Evolutionary conservation across 2,329 filamentous ascomycete species (phyloP), one percentile per base, ranked within the genome.

Genomic region (Apiospora pterosperma): DNA sequence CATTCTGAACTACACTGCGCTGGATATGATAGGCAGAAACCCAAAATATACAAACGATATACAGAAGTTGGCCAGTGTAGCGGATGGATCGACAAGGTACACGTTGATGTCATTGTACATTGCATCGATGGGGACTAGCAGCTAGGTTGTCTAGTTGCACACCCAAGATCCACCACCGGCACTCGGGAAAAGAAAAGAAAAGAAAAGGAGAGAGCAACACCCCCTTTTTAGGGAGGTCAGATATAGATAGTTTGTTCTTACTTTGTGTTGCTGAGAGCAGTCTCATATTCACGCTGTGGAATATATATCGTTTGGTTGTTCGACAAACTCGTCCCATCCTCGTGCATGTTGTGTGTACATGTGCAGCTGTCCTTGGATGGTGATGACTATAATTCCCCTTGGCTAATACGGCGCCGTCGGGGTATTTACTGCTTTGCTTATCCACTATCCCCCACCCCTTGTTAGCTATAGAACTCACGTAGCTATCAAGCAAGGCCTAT

Each of bases 1-100:
- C 48, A 55, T 55, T 55, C 25, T 34, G 48, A 34, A 52, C 48
- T 41, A 39, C 28, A 61, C 59, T 31, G 59, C 34, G 59, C 59
- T 41, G 59, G 59, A 61, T 61, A 61, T 61, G 59, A 41, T 28
- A 61, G 39, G 59, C 59, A 41, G 23, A 41, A 36, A 19, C 59
- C 28, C 36, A 39, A 28, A 36, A 61, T 61, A 39, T 41, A 41
- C 48, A 19, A 25, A 55, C 34, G 28, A 28, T 55, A 55, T 55
- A 55, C 25, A 19, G 10, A 12, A 19, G 48, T 34, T 55, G 48
- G n/a, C 48, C 48, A 55, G 48, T n/a, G n/a, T 55, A 55, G 28
- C 48, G 48, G 48, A 34, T 55, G 48, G 48, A 55, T 55, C 48
- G 48, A 28, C 48, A 55, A 55, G 28, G 48, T 28, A 55, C 48